Conservation (phyloP, 768 basidiomycete species). For the Strobilomyces dryophilus region DNA sequence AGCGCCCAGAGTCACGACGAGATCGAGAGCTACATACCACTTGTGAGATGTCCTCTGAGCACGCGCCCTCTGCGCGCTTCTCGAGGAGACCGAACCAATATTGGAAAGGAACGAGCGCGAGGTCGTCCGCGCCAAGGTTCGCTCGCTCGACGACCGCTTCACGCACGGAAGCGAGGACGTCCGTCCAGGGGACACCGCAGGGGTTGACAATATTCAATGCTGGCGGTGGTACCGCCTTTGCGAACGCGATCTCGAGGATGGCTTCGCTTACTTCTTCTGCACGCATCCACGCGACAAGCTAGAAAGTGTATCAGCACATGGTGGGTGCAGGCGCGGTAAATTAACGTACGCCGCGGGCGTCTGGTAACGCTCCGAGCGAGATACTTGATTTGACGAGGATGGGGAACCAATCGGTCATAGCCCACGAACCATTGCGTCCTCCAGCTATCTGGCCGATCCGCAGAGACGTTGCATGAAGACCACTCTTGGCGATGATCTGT, state of each 20-base stretch:
- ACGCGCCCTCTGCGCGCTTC: slow-evolving; percentile 15
- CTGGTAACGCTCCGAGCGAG: slow-evolving; percentile 24
- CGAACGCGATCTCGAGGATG: slow-evolving; percentile 33
- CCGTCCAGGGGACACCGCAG: slow-evolving; percentile 31
- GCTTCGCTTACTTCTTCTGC: slow-evolving; percentile 31
- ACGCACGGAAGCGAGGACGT: slow-evolving; percentile 23
- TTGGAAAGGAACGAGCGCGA: slow-evolving; percentile 24
- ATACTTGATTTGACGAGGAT: slow-evolving; percentile 31
- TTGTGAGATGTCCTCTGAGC: not conserved
- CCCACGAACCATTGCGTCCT: slow-evolving; percentile 32
- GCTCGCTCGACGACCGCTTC: slow-evolving; percentile 6
- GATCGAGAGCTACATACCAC: not conserved
- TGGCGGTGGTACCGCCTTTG: slow-evolving; percentile 10
- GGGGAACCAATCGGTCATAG: slow-evolving; percentile 34
- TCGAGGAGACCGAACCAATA: slow-evolving; percentile 31
- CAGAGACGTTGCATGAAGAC: slow-evolving; percentile 24
- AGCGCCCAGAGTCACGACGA: no score
- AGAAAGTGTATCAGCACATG: not conserved
- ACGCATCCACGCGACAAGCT: slow-evolving; percentile 35
- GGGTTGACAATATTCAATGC: slow-evolving; percentile 36
- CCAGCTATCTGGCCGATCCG: slow-evolving; percentile 35
- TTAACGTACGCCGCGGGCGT: slow-evolving; percentile 28
- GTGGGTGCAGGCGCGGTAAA: not conserved
- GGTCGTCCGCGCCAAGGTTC: slow-evolving; percentile 1
- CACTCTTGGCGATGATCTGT: slow-evolving; percentile 26